Evolutionary conservation across 345 rosid species (phyloP), one percentile per base, ranked within the genome.

Genomic region (Abelmoschus esculentus): DNA sequence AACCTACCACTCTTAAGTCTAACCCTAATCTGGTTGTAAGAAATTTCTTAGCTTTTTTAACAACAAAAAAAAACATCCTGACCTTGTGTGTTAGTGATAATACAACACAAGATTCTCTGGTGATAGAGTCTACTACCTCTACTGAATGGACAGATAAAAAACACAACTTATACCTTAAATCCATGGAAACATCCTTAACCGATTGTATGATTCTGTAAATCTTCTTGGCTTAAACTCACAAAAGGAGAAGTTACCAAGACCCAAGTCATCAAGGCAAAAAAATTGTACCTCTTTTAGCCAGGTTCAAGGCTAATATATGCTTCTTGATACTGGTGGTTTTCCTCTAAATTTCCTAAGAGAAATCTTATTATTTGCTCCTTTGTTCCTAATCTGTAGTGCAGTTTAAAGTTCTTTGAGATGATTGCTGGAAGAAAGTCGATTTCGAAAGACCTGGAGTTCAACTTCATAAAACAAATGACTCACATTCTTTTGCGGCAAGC

Each of bases 81-180:
- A 74, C 62, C 31, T 28, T 61, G 22, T 66, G 26, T 66, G 6
- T 15, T 66, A 29, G 3, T 49, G 66, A 29, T 26, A 26, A 47
- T 64, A 70, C 64, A 22, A 66, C 81, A 89, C n/a, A n/a, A 90
- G 84, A 77, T 70, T 80, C 80, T 46, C 58, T 47, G 15, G 75
- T 59, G 46, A 70, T 74, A 75, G 87, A 82, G 65, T 59, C 81
- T 56, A 61, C 36, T 56, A 65, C 36, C 63, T 46, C 81, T 54
- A 77, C 63, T 29, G 89, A 86, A 67, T 93, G 97, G 98, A 93
- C 97, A 15, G 82, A 93, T 79, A 96, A 88, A 86, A 93, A 93
- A 73, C 98, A 93, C 62, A 84, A 89, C 56, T 77, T 86, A 74
- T 93, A 87, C 77, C 92, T 93, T 67, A 83, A 93, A 75, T 91